phyloP scores from a whole-genome alignment of 352 stramenopile species.

The Pseudoperonospora humuli region DNA sequence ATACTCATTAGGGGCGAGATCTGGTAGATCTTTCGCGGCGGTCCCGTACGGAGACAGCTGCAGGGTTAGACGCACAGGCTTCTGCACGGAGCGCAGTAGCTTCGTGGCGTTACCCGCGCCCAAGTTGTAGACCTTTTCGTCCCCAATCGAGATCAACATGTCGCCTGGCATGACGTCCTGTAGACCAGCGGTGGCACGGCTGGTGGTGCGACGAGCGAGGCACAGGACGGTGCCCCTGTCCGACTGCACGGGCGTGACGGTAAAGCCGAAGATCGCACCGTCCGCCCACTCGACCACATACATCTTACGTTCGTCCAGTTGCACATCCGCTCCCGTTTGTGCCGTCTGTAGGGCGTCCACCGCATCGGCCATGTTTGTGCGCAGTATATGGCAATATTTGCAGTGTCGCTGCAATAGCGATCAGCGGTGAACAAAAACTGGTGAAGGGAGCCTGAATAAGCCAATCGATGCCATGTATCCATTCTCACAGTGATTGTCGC shows the following conservation, averaged over 20 bases:
- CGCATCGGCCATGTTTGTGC: slow-evolving; percentile 11
- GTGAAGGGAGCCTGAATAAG: too few relatives aligned
- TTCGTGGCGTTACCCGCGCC: slow-evolving; percentile 53
- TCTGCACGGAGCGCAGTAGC: slow-evolving; percentile 53
- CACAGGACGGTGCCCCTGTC: slow-evolving; percentile 57
- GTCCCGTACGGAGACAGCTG: slow-evolving; percentile 55
- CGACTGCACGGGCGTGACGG: slow-evolving; percentile 58
- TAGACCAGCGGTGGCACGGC: slow-evolving; percentile 35
- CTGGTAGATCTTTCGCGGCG: slow-evolving; percentile 38
- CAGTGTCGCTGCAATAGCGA: too few relatives aligned
- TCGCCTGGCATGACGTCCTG: slow-evolving; percentile 68
- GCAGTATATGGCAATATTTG: too few relatives aligned
- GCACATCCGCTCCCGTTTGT: slow-evolving; percentile 29
- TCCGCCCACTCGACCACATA: slow-evolving; percentile 68
- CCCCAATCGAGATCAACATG: slow-evolving; percentile 65
- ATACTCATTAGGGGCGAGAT: slow-evolving; percentile 69
- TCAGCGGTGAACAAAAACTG: too few relatives aligned
- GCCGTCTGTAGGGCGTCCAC: slow-evolving; percentile 24
- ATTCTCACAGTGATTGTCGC: too few relatives aligned
- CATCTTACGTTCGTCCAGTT: slow-evolving; percentile 68
- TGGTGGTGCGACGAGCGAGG: slow-evolving; percentile 45
- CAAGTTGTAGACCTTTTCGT: slow-evolving; percentile 72
- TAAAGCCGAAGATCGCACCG: slow-evolving; percentile 56
- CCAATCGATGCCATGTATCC: too few relatives aligned
- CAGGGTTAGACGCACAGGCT: slow-evolving; percentile 60